These are phyloP conservation scores for Aspergillus sp. DNA, from an alignment of 2,329 filamentous ascomycete species.

Conservation along the genomic window DNA sequence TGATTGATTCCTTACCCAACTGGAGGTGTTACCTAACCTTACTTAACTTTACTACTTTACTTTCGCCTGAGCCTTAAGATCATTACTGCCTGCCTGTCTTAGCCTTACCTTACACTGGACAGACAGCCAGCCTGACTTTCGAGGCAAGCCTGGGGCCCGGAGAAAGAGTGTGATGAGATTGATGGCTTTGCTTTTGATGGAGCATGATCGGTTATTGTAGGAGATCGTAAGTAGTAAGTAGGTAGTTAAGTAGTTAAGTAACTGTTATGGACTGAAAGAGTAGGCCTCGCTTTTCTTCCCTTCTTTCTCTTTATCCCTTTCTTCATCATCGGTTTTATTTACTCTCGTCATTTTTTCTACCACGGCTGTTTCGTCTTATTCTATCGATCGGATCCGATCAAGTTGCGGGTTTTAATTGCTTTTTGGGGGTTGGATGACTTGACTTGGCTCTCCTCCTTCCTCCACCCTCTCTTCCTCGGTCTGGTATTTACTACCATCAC, in stretches of 20 bases:
- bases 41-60: too few relatives aligned
- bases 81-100: background rate
- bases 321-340: background rate
- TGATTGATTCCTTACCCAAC: background rate
- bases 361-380: background rate
- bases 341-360: too few relatives aligned
- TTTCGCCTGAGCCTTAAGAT: too few relatives aligned
- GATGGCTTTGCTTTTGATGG: too few relatives aligned
- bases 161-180: too few relatives aligned
- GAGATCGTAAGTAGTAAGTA: background rate
- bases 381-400: background rate
- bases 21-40: too few relatives aligned
- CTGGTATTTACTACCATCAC: too few relatives aligned
- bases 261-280: background rate
- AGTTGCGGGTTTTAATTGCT: background rate
- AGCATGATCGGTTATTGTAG: background rate
- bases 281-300: background rate
- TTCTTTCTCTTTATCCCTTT: background rate
- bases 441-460: background rate
- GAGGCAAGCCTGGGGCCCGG: too few relatives aligned
- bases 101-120: background rate
- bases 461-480: background rate
- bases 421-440: background rate
- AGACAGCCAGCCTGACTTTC: too few relatives aligned
- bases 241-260: background rate